Conservation (phyloP, 352 stramenopile species). For the Pythium aquatile region DNA sequence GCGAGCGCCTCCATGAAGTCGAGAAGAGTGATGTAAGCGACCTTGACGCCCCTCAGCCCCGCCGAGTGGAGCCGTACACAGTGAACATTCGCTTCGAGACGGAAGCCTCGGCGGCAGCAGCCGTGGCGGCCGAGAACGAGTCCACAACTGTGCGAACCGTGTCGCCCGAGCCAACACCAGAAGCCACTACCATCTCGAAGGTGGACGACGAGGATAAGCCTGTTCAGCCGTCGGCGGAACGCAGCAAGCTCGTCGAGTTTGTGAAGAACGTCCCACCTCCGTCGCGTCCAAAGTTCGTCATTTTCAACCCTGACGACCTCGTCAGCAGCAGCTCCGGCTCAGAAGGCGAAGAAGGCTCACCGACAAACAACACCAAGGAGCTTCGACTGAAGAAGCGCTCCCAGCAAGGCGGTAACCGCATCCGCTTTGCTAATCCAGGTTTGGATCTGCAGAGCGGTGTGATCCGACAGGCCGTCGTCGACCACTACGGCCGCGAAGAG, state of each 20-base stretch:
- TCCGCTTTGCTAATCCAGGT: conserved; percentile 17
- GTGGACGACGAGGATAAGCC: conserved; percentile 6
- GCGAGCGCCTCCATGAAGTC: conserved; percentile 41
- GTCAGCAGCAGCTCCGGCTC: conserved; percentile 17
- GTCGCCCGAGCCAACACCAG: conserved; percentile 28
- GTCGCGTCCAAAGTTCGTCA: conserved; percentile 49
- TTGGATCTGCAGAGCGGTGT: conserved; percentile 27
- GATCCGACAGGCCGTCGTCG: conserved; percentile 24
- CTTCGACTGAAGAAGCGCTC: conserved; percentile 24
- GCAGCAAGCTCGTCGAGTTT: conserved; percentile 52
- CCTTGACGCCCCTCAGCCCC: neutral
- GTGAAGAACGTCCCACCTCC: conserved; percentile 47
- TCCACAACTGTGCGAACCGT: neutral
- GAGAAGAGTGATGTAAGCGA: conserved; percentile 15
- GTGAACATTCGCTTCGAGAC: conserved; percentile 24
- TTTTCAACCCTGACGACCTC: conserved; percentile 55
- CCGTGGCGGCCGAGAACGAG: conserved; percentile 5
- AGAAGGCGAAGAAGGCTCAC: conserved; percentile 18
- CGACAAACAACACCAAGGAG: conserved; percentile 17
- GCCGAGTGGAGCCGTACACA: conserved; percentile 16
- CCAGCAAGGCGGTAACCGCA: conserved; percentile 5
- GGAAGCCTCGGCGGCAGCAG: neutral
- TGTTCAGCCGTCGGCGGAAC: conserved; percentile 5
- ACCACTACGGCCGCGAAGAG: conserved; percentile 30
- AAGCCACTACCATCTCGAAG: conserved; percentile 13